phyloP scores from a whole-genome alignment of 768 basidiomycete species.

The Hypholoma sublateritium region DNA sequence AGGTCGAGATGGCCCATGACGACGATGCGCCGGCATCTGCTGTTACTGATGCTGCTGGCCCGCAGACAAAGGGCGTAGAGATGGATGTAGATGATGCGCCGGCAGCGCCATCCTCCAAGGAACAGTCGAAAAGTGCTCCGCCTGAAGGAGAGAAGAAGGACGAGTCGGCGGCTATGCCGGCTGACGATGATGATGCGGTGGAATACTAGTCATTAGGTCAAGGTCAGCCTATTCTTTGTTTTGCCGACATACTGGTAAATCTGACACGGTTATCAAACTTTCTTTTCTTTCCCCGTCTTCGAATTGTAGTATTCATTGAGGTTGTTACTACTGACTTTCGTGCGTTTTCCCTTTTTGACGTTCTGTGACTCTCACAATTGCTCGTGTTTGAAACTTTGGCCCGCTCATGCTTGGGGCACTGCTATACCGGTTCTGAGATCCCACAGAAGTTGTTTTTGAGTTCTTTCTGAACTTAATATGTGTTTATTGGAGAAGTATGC shows the following conservation, averaged over 20 bases:
- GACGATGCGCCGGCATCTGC: conserved; percentile 13
- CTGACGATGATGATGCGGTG: conserved; percentile 79
- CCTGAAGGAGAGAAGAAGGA: conserved; percentile 50
- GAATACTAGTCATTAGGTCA: conserved; percentile 57
- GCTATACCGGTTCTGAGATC: conserved; percentile 1
- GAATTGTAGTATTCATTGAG: conserved; percentile 7
- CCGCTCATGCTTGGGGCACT: conserved; percentile 4
- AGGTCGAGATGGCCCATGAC: conserved; percentile 35
- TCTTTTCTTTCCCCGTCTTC: background rate
- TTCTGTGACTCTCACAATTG: conserved; percentile 19
- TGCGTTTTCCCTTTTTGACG: conserved; percentile 22
- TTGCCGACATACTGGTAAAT: background rate
- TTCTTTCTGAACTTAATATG: background rate
- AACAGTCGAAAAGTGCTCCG: conserved; percentile 29
- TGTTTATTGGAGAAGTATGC: background rate
- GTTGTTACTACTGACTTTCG: conserved; percentile 17
- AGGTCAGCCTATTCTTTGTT: conserved; percentile 13
- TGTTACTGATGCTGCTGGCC: background rate
- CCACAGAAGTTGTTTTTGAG: conserved; percentile 1
- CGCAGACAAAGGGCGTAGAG: conserved; percentile 22
- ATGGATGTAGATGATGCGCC: conserved; percentile 42
- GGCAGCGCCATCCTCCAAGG: conserved; percentile 19
- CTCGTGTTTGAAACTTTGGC: conserved; percentile 10
- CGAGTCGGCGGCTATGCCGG: conserved; percentile 51
- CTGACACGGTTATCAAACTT: background rate